Base-by-base conservation (phyloP, 768 basidiomycete genomes). In the Dictyophora rubrovolvata region DNA sequence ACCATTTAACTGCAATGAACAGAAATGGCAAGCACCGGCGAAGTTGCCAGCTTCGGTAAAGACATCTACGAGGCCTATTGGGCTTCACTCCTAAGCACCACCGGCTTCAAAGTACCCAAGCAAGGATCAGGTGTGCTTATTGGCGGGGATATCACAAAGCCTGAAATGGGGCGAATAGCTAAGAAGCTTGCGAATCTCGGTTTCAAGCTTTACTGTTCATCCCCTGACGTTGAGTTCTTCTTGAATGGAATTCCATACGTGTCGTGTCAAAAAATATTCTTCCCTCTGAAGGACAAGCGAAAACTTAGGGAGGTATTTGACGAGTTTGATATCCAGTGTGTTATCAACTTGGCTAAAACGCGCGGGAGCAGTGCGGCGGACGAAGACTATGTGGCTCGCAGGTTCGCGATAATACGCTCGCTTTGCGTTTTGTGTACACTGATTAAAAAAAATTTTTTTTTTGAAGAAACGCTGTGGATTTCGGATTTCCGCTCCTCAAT, bases 11-110 rank as follows among this genome's bases (percentile, higher is more conserved):
- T 18, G 18, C 53, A 28, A 23, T 60, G 33, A 57, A 56, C 68
- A 90, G 93, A 96, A 77, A 98, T 97, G 95, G 93, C 94, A 2
- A 93, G 90, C 67, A 97, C 95, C 7, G 95, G 95, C 36, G 95
- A 99, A 71, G 93, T 99, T 28, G 96, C 96, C 12, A 85, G 89
- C 64, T 99, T 98, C 70, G 96, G 94, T 35, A 81, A 83, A 66
- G 89, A 95, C 68, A 78, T 98, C 50, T 84, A 94, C 63, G 96
- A 99, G 72, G 96, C 95, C 14, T 94, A 93, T 73, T 93, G 93
- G 93, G 85, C 89, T 1, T 86, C 95, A 1, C 76, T 96, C n/a
- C 84, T 93, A 53, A 93, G 90, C 63, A 93, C 90, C 8, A 99
- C 93, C 28, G 94, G 94, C 16, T 96, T 98, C 81, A 95, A 89